phyloP scores from a whole-genome alignment of 1,284 basidiomycete genomes.

The Ustilago lituana region DNA sequence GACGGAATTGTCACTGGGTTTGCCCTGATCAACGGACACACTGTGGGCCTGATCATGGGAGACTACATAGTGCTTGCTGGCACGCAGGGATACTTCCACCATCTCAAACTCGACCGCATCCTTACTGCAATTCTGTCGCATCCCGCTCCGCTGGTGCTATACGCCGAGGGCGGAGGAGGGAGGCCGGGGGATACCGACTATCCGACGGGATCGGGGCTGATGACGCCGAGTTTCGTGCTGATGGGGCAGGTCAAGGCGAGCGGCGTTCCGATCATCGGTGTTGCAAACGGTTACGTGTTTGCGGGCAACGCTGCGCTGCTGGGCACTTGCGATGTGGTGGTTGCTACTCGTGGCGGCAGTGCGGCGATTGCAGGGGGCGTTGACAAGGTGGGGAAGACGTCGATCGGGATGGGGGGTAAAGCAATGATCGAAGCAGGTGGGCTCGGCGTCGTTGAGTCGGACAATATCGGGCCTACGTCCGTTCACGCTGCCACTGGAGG shows the following conservation, averaged over 20 bases:
- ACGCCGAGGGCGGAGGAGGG: slow-evolving; percentile 56
- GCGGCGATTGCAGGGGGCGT: neutral
- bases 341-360: slow-evolving; percentile 36
- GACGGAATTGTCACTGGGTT: slow-evolving; percentile 55
- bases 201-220: slow-evolving; percentile 21
- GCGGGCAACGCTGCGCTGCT: slow-evolving; percentile 54
- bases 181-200: slow-evolving; percentile 50
- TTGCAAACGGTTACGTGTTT: slow-evolving; percentile 52
- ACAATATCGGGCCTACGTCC: slow-evolving; percentile 37
- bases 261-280: slow-evolving; percentile 46
- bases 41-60: slow-evolving; percentile 31
- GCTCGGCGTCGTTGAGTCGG: slow-evolving; percentile 37
- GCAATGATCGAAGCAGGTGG: slow-evolving; percentile 58
- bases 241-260: slow-evolving; percentile 36
- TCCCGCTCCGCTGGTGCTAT: slow-evolving; percentile 46
- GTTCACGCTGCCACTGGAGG: slow-evolving; percentile 42
- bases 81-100: slow-evolving; percentile 52
- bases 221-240: slow-evolving; percentile 49
- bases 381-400: slow-evolving; percentile 15
- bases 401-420: slow-evolving; percentile 51
- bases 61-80: slow-evolving; percentile 55
- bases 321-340: slow-evolving; percentile 50
- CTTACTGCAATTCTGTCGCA: slow-evolving; percentile 22
- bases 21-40: slow-evolving; percentile 23
- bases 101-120: slow-evolving; percentile 51